A percentile compares a stretch with the other conserved stretches of the same genome.
Conservation (phyloP, 1,139 yeast genomes). For the Sugiyamaella xylanicola region DNA sequence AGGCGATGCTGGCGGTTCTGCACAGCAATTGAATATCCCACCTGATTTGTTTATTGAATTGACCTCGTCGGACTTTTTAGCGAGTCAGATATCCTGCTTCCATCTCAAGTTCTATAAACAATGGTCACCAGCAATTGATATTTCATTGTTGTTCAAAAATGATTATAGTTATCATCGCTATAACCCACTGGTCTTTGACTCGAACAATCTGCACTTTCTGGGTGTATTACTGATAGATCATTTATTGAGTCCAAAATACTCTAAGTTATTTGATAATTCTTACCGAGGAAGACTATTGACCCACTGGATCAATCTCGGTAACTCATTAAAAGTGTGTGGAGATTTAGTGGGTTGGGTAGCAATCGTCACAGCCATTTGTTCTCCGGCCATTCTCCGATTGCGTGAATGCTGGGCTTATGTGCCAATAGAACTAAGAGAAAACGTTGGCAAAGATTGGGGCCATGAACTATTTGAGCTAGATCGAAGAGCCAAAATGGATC, state of each 20-base stretch:
- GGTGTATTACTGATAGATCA: conserved; percentile 74
- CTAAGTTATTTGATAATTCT: conserved; percentile 32
- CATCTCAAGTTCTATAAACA: conserved; percentile 43
- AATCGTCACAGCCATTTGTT: conserved; percentile 78
- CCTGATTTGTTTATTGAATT: conserved; percentile 42
- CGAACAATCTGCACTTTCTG: conserved; percentile 73
- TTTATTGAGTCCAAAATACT: conserved; percentile 53
- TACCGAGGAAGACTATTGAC: conserved; percentile 68
- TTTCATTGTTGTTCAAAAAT: conserved; percentile 55
- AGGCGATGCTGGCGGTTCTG: not conserved
- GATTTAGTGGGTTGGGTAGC: conserved; percentile 97
- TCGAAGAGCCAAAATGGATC: conserved; percentile 64
- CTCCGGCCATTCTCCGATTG: conserved; percentile 78
- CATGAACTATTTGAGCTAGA: conserved; percentile 90
- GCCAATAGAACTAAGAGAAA: conserved; percentile 59
- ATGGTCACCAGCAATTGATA: conserved; percentile 78
- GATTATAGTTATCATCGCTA: conserved; percentile 48
- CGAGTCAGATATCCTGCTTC: conserved; percentile 44
- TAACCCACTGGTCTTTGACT: conserved; percentile 69
- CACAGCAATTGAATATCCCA: conserved; percentile 30
- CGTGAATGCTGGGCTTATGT: conserved; percentile 76
- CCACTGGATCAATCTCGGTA: conserved; percentile 88
- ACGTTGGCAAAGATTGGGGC: conserved; percentile 84
- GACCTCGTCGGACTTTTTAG: conserved; percentile 36
- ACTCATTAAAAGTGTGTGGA: conserved; percentile 74